Evolutionary conservation across 2,329 filamentous ascomycete genomes (phyloP), one percentile per base, ranked within the genome.

Genomic region (Pseudogymnoascus sp.): DNA sequence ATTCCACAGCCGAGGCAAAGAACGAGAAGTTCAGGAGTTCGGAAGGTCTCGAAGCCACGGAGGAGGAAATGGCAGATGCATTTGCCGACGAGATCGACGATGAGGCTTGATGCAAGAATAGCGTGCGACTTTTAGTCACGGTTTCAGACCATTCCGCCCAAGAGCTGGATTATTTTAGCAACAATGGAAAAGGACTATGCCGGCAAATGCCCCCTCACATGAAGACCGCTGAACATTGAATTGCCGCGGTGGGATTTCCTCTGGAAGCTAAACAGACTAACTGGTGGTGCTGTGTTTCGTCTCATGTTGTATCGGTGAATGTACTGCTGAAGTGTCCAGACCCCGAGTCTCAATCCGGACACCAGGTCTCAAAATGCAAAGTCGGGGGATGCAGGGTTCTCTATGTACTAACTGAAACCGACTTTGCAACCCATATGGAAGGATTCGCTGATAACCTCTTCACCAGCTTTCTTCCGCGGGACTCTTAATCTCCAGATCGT

Each of bases 1-100:
- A 38, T 16, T 42, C 62, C 66, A 64, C 69, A 87, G 84, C 84
- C 64, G 84, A 88, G 74, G 85, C 86, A 64, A 88, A 87, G 73
- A 82, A 85, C 66, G 84, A 82, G 67, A 87, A 85, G 69, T 78
- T 88, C 65, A 88, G 88, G 84, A 85, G 82, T 71, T 87, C 84
- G 6, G 83, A 85, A 28, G 85, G 85, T 1, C 74, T 88, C 63
- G 85, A 88, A 69, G 84, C 84, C 5, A 87, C 81, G 3, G 82
- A 86, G 67, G 79, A 84, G 63, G 84, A 87, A 69, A 81, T 85
- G 73, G 77, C 84, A 56, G 81, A 82, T 67, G 69, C 66, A 23
- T 69, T 70, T 61, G 67, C 60, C 4, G 79, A 71, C 14, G 68
- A 70, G n/a, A 68, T 70, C 31, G 67, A 28, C 28, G 10, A 56